Conservation (phyloP, 2,329 filamentous ascomycete species). For the Botryotinia narcissicola region DNA sequence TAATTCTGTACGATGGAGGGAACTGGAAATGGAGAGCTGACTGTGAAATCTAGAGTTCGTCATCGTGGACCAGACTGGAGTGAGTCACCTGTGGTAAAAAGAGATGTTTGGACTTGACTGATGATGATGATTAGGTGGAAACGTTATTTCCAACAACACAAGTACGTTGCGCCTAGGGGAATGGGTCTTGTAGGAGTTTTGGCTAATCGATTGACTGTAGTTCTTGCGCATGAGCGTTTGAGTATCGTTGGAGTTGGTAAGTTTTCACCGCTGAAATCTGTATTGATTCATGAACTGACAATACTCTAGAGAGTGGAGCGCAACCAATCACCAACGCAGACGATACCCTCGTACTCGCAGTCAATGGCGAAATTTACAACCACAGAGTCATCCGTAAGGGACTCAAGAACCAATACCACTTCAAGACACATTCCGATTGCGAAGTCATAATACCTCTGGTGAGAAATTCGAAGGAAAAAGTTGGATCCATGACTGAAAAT, state of each 20-base stretch:
- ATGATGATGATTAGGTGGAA: slow-evolving; percentile 52
- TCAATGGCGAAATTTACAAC: slow-evolving; percentile 99
- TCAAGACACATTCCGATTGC: slow-evolving; percentile 98
- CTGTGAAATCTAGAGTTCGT: slow-evolving; percentile 40
- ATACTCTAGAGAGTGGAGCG: slow-evolving; percentile 68
- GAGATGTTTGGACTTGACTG: slow-evolving; percentile 3
- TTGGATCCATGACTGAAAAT: slow-evolving; percentile 22
- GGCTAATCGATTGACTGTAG: slow-evolving; percentile 46
- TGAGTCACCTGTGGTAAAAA: slow-evolving; percentile 16
- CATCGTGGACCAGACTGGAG: slow-evolving; percentile 99
- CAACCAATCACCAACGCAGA: slow-evolving; percentile 94
- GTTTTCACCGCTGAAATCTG: slow-evolving; percentile 2
- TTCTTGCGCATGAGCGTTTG: slow-evolving; percentile 95
- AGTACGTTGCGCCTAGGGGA: slow-evolving; percentile 56
- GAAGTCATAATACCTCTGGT: slow-evolving; percentile 98
- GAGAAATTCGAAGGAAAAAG: slow-evolving; percentile 39
- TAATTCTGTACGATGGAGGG: background rate
- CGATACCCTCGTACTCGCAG: slow-evolving; percentile 81
- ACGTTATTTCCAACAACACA: slow-evolving; percentile 83
- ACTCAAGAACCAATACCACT: slow-evolving; percentile 81
- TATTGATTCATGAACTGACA: slow-evolving; percentile 14
- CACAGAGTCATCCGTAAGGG: slow-evolving; percentile 90
- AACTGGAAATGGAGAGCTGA: slow-evolving; percentile 1
- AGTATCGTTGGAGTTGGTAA: slow-evolving; percentile 83
- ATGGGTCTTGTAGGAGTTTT: background rate